Evolutionary conservation across 495 filamentous ascomycete genomes (phyloP).

Genomic region (Trichoderma asperelloides): DNA sequence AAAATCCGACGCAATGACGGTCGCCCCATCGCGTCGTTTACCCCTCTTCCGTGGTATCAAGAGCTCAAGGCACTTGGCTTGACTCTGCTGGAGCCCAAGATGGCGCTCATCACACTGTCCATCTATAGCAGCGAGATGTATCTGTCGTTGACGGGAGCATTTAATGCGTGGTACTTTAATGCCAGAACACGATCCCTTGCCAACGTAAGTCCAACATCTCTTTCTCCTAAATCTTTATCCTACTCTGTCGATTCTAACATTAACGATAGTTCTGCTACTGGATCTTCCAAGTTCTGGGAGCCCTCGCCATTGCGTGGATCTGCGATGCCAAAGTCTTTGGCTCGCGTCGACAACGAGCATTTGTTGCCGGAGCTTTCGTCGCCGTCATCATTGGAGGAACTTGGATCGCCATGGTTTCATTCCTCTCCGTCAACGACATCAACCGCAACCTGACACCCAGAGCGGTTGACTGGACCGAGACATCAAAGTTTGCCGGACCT

Average conservation of each 20-base stretch:
- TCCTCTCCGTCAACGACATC: conserved; percentile 3
- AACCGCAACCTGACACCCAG: neutral
- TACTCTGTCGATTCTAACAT: neutral
- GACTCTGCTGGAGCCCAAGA: conserved; percentile 1
- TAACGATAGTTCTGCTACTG: neutral
- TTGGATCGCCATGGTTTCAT: neutral
- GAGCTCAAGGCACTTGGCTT: neutral
- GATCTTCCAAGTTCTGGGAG: conserved; percentile 2
- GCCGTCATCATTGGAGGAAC: conserved; percentile 5
- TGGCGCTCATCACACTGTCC: conserved; percentile 4
- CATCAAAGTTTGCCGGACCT: neutral
- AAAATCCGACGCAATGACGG: conserved; percentile 2
- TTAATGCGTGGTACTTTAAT: conserved; percentile 5
- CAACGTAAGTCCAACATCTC: neutral
- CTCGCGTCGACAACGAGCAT: neutral
- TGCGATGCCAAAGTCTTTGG: neutral
- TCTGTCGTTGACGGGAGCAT: neutral
- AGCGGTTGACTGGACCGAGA: conserved; percentile 1
- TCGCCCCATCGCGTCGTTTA: neutral
- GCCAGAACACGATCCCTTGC: conserved; percentile 3
- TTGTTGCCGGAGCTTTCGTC: neutral
- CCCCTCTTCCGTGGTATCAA: neutral
- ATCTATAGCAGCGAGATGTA: conserved; percentile 7
- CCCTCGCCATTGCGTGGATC: conserved; percentile 3
- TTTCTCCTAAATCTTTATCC: neutral